Conservation (phyloP, 2,329 filamentous ascomycete genomes). For the Albophoma yamanashiensis region DNA sequence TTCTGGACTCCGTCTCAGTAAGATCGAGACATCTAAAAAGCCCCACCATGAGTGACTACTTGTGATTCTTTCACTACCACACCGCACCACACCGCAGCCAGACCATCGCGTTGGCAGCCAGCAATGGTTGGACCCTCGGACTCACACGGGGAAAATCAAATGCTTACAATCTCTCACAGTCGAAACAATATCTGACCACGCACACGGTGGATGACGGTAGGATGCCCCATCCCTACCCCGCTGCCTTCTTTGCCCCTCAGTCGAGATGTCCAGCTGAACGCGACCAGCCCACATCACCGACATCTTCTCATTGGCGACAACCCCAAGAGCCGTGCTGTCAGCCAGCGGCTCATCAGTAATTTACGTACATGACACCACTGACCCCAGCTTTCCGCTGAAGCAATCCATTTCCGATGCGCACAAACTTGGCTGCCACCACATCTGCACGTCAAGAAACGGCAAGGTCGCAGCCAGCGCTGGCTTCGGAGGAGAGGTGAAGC, state of each 20-base stretch:
- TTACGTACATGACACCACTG: conserved; percentile 65
- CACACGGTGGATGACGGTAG: conserved; percentile 82
- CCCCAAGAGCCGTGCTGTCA: conserved; percentile 63
- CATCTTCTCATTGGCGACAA: conserved; percentile 75
- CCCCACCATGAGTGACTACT: neutral
- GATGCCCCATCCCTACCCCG: conserved; percentile 17
- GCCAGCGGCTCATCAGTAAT: conserved; percentile 77
- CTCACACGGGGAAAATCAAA: neutral
- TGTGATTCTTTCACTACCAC: neutral
- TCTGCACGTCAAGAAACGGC: conserved; percentile 60
- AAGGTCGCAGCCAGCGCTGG: conserved; percentile 70
- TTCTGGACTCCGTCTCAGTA: neutral
- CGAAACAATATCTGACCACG: conserved; percentile 94
- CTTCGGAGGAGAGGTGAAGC: conserved; percentile 78
- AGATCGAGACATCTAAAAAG: neutral
- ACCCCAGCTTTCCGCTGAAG: conserved; percentile 61
- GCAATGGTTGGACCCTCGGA: neutral
- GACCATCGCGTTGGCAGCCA: neutral
- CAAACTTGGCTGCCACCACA: conserved; percentile 82
- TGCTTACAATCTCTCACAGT: conserved; percentile 40
- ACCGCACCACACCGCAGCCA: neutral
- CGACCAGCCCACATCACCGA: conserved; percentile 66
- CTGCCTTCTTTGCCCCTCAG: conserved; percentile 3
- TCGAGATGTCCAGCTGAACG: neutral
- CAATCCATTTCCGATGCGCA: conserved; percentile 77